These are phyloP conservation scores for Silene conica DNA, from an alignment of 148 eudicot genomes.

Conservation along the genomic window DNA sequence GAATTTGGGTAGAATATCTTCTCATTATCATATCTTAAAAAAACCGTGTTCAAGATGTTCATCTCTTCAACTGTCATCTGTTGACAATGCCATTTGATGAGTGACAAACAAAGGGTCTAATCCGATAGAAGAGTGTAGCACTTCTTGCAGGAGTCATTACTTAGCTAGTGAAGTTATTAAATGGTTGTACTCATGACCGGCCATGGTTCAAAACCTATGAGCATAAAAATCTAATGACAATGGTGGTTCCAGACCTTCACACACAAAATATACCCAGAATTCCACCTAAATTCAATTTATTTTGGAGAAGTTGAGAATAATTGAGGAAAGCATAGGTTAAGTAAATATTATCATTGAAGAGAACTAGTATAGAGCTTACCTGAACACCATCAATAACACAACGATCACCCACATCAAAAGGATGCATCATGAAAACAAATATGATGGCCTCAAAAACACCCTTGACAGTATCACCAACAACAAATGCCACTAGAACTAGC, in stretches of 20 bases:
- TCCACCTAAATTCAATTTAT: background rate
- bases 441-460: conserved; percentile 65
- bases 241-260: too few species aligned
- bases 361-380: conserved; percentile 34
- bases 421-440: conserved; percentile 71
- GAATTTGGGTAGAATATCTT: conserved; percentile 76
- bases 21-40: conserved; percentile 68
- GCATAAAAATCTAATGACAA: too few species aligned
- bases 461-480: conserved; percentile 60
- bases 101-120: background rate
- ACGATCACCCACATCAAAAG: conserved; percentile 85
- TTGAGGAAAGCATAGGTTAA: background rate
- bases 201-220: too few species aligned
- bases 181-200: too few species aligned
- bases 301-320: background rate
- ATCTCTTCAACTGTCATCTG: conserved; percentile 93
- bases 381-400: conserved; percentile 76
- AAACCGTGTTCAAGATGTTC: conserved; percentile 86
- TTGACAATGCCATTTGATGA: background rate
- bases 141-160: too few species aligned
- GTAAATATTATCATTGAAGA: background rate
- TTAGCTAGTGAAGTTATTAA: too few species aligned
- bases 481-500: conserved; percentile 56
- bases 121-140: too few species aligned
- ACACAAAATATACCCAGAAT: background rate